Percentiles rank a stretch among this genome's conserved stretches.
Evolutionary conservation across 2,329 filamentous ascomycete species (phyloP).

Genomic region (Botryotinia globosa): DNA sequence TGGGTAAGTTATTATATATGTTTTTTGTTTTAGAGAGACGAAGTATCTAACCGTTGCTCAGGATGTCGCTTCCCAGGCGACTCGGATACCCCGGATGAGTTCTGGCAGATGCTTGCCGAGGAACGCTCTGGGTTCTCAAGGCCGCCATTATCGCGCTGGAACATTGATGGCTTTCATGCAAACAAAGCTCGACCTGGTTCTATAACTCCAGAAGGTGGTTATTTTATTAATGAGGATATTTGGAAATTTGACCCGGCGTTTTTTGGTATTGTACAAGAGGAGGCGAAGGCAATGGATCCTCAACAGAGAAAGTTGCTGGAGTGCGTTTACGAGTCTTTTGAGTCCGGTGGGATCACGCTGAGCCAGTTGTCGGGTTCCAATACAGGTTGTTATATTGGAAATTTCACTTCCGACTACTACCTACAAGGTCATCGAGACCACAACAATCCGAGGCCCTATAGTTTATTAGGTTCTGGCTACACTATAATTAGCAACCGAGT

Average conservation of each 20-base stretch:
- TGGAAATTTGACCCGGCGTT: slow-evolving; percentile 26
- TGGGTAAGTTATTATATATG: slow-evolving; percentile 29
- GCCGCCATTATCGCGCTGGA: slow-evolving; percentile 25
- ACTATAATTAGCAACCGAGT: slow-evolving; percentile 33
- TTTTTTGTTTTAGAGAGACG: neutral
- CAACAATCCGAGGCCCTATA: slow-evolving; percentile 34
- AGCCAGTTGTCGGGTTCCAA: slow-evolving; percentile 26
- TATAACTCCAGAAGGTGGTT: slow-evolving; percentile 22
- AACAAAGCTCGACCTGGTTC: slow-evolving; percentile 22
- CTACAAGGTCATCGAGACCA: slow-evolving; percentile 19
- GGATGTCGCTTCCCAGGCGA: slow-evolving; percentile 50
- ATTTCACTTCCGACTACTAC: slow-evolving; percentile 18
- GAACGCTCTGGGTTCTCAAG: slow-evolving; percentile 20
- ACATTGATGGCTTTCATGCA: slow-evolving; percentile 24
- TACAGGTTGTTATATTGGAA: slow-evolving; percentile 28
- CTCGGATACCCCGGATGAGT: slow-evolving; percentile 20
- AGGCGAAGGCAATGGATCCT: slow-evolving; percentile 15
- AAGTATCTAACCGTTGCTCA: neutral
- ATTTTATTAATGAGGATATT: slow-evolving; percentile 34
- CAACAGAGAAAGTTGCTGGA: slow-evolving; percentile 18
- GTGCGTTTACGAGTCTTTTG: slow-evolving; percentile 14
- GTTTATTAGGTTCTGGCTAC: slow-evolving; percentile 3
- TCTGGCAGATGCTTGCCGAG: slow-evolving; percentile 27
- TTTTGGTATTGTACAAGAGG: slow-evolving; percentile 14
- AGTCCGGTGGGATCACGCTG: slow-evolving; percentile 11